These are phyloP conservation scores for Hansfordia pulvinata DNA, from an alignment of 2,329 filamentous ascomycete species.

Conservation along the genomic window DNA sequence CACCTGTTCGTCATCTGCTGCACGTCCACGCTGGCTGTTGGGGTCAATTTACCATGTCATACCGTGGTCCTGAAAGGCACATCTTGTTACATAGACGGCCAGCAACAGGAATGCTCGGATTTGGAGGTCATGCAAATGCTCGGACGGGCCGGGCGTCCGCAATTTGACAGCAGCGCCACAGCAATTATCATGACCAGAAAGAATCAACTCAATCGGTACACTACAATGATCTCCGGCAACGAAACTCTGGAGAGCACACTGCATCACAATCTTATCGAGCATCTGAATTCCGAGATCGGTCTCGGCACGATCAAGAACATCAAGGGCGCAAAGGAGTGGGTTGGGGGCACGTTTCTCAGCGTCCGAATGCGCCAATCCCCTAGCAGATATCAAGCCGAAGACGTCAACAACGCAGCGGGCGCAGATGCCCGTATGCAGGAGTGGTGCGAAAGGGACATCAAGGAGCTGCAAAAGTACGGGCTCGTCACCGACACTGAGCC, in stretches of 20 bases:
- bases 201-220: constrained; percentile 52
- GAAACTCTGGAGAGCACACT: constrained; percentile 66
- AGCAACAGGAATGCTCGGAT: constrained; percentile 59
- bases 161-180: constrained; percentile 64
- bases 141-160: constrained; percentile 68
- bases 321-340: constrained; percentile 57
- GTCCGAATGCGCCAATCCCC: constrained; percentile 63
- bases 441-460: constrained; percentile 58
- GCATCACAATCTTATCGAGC: constrained; percentile 68
- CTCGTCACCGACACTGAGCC: constrained; percentile 35
- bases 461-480: constrained; percentile 43
- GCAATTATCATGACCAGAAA: constrained; percentile 68
- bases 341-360: constrained; percentile 64
- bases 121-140: constrained; percentile 88
- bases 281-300: constrained; percentile 73
- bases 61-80: constrained; percentile 77
- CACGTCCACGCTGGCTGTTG: constrained; percentile 73
- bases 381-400: constrained; percentile 52
- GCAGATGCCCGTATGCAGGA: constrained; percentile 53
- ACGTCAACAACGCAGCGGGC: constrained; percentile 29
- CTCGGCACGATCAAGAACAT: constrained; percentile 57
- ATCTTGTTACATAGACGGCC: constrained; percentile 45
- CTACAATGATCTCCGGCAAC: constrained; percentile 59
- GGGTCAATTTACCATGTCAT: constrained; percentile 73
- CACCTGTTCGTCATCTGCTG: constrained; percentile 75